phyloP scores from a whole-genome alignment of 768 basidiomycete genomes.

The Psilocybe cubensis region DNA sequence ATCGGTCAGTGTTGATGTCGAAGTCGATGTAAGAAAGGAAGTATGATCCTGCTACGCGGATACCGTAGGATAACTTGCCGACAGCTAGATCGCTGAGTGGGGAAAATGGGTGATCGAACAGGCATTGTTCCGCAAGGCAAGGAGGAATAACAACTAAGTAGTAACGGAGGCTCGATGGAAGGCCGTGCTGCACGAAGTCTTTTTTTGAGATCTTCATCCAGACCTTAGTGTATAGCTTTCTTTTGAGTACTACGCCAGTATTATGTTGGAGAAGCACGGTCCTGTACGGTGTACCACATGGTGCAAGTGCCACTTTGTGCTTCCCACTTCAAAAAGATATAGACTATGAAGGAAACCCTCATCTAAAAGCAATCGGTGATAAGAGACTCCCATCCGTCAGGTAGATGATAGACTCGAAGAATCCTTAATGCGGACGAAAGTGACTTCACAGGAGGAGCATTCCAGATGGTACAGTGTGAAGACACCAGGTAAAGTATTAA shows the following conservation, averaged over 20 bases:
- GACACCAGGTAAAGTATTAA: background rate
- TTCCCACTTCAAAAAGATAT: background rate
- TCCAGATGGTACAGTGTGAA: background rate
- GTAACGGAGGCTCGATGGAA: background rate
- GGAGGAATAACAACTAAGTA: background rate
- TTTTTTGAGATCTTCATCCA: background rate
- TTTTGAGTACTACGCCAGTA: background rate
- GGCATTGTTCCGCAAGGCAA: background rate
- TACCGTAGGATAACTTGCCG: background rate
- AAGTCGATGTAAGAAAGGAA: background rate
- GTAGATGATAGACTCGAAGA: background rate
- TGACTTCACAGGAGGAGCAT: background rate
- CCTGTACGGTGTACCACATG: slow-evolving; percentile 6
- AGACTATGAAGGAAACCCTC: background rate
- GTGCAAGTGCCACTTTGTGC: background rate
- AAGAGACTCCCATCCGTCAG: slow-evolving; percentile 3
- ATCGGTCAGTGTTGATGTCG: background rate
- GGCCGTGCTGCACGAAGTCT: background rate
- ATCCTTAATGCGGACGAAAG: background rate
- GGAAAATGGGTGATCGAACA: background rate
- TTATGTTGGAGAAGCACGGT: background rate
- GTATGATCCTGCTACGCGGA: background rate
- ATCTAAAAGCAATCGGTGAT: background rate
- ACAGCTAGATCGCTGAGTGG: background rate
- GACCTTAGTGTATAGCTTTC: background rate